phyloP scores from a whole-genome alignment of 345 rosid species.

The Euphorbia tirucalli region DNA sequence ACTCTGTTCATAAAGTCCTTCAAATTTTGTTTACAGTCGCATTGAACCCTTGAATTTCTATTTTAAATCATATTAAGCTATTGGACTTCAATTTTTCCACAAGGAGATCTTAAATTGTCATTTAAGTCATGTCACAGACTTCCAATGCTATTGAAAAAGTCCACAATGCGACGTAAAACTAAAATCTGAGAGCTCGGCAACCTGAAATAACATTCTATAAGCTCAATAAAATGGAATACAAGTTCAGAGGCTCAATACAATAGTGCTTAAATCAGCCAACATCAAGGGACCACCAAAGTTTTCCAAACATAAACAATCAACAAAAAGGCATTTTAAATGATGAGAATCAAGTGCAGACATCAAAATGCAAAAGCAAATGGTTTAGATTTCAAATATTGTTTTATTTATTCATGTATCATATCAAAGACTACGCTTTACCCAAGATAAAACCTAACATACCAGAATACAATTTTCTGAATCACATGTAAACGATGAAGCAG shows the following conservation, averaged over 20 bases:
- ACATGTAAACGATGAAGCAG: not conserved
- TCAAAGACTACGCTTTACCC: constrained; percentile 2
- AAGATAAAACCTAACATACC: not conserved
- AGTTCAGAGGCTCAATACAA: too few relatives aligned
- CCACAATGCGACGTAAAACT: not conserved
- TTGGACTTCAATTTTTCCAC: too few relatives aligned
- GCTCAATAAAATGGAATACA: too few relatives aligned
- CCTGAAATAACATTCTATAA: not conserved
- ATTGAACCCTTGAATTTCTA: too few relatives aligned
- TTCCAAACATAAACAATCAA: not conserved
- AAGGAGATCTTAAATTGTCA: too few relatives aligned
- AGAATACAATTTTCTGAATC: not conserved
- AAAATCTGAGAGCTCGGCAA: not conserved
- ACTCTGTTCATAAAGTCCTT: too few relatives aligned
- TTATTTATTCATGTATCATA: not conserved
- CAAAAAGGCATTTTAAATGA: not conserved
- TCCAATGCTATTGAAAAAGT: too few relatives aligned
- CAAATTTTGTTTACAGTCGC: too few relatives aligned
- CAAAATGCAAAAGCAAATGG: not conserved
- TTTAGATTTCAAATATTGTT: not conserved
- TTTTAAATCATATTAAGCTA: too few relatives aligned
- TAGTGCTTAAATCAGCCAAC: not conserved
- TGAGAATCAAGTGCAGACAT: not conserved
- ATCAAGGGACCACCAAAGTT: not conserved
- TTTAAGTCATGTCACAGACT: too few relatives aligned